Conservation (phyloP, 108 stramenopile genomes). For the Skeletonema potamos region DNA sequence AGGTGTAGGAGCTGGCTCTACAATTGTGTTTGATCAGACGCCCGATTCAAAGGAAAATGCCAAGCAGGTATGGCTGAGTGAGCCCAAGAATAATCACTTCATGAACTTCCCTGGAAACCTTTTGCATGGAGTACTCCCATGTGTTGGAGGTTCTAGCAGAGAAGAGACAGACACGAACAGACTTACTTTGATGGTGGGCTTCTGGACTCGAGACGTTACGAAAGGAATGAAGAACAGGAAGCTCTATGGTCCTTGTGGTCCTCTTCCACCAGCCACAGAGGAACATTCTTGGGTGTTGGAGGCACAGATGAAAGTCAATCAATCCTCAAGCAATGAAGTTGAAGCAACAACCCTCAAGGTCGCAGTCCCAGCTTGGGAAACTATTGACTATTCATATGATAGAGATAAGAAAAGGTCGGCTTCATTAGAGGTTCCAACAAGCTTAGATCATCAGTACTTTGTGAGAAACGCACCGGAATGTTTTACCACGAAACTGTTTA, state of each 20-base stretch:
- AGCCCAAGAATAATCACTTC: constrained; percentile 66
- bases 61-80: constrained; percentile 47
- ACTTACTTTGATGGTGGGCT: constrained; percentile 85
- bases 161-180: neutral
- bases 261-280: constrained; percentile 61
- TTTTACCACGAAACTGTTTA: constrained; percentile 58
- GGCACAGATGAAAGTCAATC: neutral
- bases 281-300: constrained; percentile 75
- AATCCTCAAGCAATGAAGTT: neutral
- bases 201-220: constrained; percentile 83
- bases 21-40: constrained; percentile 83
- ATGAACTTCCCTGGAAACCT: constrained; percentile 79
- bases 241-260: constrained; percentile 86
- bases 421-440: constrained; percentile 46
- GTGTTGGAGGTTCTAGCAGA: constrained; percentile 41
- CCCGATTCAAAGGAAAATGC: constrained; percentile 62
- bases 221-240: constrained; percentile 63
- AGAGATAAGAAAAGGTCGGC: neutral
- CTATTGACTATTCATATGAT: neutral
- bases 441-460: constrained; percentile 82
- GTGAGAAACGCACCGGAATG: constrained; percentile 74
- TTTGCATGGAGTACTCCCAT: constrained; percentile 86
- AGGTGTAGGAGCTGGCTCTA: constrained; percentile 58
- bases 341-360: constrained; percentile 29
- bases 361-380: constrained; percentile 77